Base-by-base conservation (phyloP, 805 yeast genomes). In the Candida ipomoeae region DNA sequence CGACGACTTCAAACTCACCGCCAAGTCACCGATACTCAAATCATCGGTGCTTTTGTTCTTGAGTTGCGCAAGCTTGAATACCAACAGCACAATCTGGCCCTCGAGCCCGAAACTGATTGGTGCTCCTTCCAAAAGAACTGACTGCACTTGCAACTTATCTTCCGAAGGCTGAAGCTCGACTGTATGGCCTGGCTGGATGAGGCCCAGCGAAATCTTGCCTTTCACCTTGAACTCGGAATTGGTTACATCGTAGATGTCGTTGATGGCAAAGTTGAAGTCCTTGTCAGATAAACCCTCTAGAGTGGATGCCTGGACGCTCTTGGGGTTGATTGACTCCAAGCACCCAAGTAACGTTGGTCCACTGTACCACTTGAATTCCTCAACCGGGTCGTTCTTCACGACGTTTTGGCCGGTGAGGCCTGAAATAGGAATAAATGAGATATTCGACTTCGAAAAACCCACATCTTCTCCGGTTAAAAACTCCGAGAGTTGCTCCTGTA, bases 331-430 rank as follows among this genome's bases (percentile, higher is more conserved):
- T 8, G 68, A 47, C 56, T 78, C 80, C 44, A 79, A 61, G 48
- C 65, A 60, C 29, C 71, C 71, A 7, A 77, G 58, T 47, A 80
- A 64, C 0, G 77, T 73, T 7, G 73, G 72, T 0, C 78, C 77
- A 23, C 53, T 63, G 68, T 78, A 73, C 87, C 87, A 79, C 20
- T 70, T 33, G 52, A 65, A 63, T 55, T 68, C 74, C 53, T 66
- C 34, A 18, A 59, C 45, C 2, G 61, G 48, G 5, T 76, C 72
- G 14, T 45, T 51, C 26, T 75, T 78, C 14, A 79, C 80, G 11
- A 87, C 84, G 59, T 86, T 85, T 45, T 74, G 80, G 8, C 95
- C 95, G 3, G 75, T 64, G 43, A 82, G 73, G 0, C 92, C 95
- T 8, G 88, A 81, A 26, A 84, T 78, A 2, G 95, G 94, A 2